These are phyloP conservation scores for Ampelocalamus luodianensis DNA, from an alignment of 176 grass and related monocot genomes.

Conservation along the genomic window DNA sequence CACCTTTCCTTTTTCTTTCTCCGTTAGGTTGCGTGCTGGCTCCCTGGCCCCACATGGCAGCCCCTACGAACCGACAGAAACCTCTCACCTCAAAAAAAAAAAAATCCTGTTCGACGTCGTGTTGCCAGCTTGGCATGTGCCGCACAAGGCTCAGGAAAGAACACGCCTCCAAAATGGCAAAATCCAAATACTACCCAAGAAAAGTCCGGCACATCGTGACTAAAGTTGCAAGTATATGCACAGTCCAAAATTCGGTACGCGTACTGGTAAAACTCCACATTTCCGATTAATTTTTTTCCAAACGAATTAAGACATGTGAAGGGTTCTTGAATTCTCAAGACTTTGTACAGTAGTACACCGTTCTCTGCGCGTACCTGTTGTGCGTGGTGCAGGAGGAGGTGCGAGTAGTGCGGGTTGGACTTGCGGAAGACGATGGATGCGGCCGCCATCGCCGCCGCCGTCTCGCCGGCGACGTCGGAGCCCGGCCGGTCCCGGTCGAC, in stretches of 20 bases:
- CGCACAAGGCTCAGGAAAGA: slow-evolving; percentile 35
- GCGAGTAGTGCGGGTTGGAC: slow-evolving; percentile 79
- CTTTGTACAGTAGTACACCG: neutral
- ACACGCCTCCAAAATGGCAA: neutral
- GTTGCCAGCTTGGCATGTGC: slow-evolving; percentile 55
- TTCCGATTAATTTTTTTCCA: neutral
- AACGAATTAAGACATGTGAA: neutral
- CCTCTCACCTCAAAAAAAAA: neutral
- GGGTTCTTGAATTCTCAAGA: neutral
- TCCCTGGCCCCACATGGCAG: slow-evolving; percentile 49
- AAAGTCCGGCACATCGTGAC: slow-evolving; percentile 37
- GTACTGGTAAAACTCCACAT: neutral
- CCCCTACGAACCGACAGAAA: slow-evolving; percentile 47
- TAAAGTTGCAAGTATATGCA: slow-evolving; percentile 20
- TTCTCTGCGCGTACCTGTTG: slow-evolving; percentile 44
- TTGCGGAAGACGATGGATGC: slow-evolving; percentile 68
- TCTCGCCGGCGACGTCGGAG: slow-evolving; percentile 88
- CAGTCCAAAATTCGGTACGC: slow-evolving; percentile 47
- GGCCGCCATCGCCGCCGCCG: slow-evolving; percentile 74
- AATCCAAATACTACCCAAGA: neutral
- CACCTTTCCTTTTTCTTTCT: neutral
- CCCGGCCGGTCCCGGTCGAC: slow-evolving; percentile 67
- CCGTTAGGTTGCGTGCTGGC: slow-evolving; percentile 45
- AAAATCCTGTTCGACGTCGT: slow-evolving; percentile 33
- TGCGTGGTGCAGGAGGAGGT: slow-evolving; percentile 78